A percentile compares a stretch with the other conserved stretches of the same genome.
These are phyloP conservation scores for Gnomoniopsis smithogilvyi DNA, from an alignment of 2,329 filamentous ascomycete genomes.

Conservation along the genomic window DNA sequence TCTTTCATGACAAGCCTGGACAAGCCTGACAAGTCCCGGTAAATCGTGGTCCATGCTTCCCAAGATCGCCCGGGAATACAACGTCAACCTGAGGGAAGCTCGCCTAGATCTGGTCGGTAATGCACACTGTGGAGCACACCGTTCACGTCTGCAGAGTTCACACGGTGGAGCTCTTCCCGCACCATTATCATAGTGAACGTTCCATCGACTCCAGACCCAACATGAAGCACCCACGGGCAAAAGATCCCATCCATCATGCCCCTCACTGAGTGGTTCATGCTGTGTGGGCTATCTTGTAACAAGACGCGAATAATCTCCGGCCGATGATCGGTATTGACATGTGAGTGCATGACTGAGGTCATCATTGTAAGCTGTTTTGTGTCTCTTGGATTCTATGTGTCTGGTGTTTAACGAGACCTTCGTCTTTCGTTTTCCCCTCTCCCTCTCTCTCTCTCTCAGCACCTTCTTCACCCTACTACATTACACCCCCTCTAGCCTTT, in stretches of 20 bases:
- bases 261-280: background rate
- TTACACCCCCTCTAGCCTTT: background rate
- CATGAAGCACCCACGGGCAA: background rate
- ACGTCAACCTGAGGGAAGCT: slow-evolving; percentile 1
- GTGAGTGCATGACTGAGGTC: slow-evolving; percentile 12
- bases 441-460: too few relatives aligned
- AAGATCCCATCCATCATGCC: background rate
- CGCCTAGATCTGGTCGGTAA: slow-evolving; percentile 3
- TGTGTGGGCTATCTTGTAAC: background rate
- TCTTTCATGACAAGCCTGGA: too few relatives aligned
- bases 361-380: slow-evolving; percentile 6
- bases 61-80: slow-evolving; percentile 1
- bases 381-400: background rate
- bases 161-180: slow-evolving; percentile 10
- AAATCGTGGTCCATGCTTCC: background rate
- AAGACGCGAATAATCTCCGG: background rate
- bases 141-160: slow-evolving; percentile 11
- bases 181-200: slow-evolving; percentile 12
- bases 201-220: slow-evolving; percentile 8
- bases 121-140: slow-evolving; percentile 1
- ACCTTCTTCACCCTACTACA: background rate
- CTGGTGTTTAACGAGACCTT: background rate
- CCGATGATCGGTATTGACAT: background rate
- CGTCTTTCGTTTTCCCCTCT: background rate
- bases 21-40: background rate